Conservation (phyloP, 306 rosid genomes). For the Chamaecrista fasciculata region DNA sequence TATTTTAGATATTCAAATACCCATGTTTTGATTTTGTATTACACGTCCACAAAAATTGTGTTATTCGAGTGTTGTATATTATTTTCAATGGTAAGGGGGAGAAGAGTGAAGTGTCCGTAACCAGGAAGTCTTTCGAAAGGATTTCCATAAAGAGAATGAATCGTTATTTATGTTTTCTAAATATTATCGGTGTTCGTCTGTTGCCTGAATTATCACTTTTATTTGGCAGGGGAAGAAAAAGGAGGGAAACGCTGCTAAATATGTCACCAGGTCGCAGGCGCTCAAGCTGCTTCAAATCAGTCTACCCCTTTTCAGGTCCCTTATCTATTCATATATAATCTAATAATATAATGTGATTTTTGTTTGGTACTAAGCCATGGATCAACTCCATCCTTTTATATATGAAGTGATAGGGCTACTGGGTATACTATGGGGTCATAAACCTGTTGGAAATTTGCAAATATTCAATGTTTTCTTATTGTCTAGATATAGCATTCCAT, state of each 20-base stretch:
- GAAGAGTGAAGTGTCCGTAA: not conserved
- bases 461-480: not conserved
- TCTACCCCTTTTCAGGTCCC: conserved; percentile 82
- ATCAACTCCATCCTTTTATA: not conserved
- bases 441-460: not conserved
- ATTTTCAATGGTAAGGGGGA: not conserved
- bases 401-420: not conserved
- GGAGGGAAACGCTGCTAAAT: conserved; percentile 94
- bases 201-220: not conserved
- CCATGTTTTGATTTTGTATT: not conserved
- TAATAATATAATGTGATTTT: not conserved
- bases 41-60: not conserved
- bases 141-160: not conserved
- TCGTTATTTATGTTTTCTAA: not conserved
- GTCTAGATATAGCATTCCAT: not conserved
- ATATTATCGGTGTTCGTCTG: not conserved
- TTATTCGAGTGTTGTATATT: not conserved
- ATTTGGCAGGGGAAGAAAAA: conserved; percentile 78
- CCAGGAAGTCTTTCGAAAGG: not conserved
- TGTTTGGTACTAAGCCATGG: not conserved
- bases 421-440: not conserved
- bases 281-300: conserved; percentile 80
- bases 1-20: not conserved
- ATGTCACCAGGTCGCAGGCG: conserved; percentile 80
- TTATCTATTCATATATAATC: not conserved